Base-by-base conservation (phyloP, 805 yeast species). In the Zygoascus flipseniorum region DNA sequence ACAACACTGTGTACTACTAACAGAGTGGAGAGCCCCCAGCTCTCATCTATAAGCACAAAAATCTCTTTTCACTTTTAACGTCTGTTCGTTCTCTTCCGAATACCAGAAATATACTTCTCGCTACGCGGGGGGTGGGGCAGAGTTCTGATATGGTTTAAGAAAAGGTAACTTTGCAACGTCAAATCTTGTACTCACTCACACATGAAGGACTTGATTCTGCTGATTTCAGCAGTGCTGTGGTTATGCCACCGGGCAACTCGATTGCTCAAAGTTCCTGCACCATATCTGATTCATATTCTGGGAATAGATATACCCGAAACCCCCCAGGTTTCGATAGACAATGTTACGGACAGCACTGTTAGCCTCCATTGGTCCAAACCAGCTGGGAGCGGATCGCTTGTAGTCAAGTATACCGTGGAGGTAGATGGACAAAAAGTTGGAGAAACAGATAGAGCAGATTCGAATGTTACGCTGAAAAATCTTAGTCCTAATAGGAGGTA, bases 251-350 rank as follows among this genome's bases (percentile, higher is more conserved):
- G 72, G 20, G 68, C 69, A 42, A 60, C 68, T 31, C 58, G 65
- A 37, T 61, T 68, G 50, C 56, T 68, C 19, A 65, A 62, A 54
- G 65, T 67, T 45, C 69, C 72, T 2, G 65, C 67, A 20, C 64
- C 69, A 14, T 56, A 62, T 11, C 64, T 68, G 19, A 62, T 68
- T 23, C 64, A 65, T 50, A 57, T 65, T 19, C 58, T 68, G 35
- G 72, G 72, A 14, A 66, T 68, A 35, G 71, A 68, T 46, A 57
- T 69, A 8, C 72, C 72, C 1, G 63, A 66, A 5, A 52, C 69
- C 14, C 71, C 72, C 2, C 55, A 56, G 14, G 66, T 67, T 16
- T 61, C 65, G 23, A 57, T 68, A 20, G 72, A 66, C 48, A 53
- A 60, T 13, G 58, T 68, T 37, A 55, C 68, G 1, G 54, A 64